Conservation (phyloP, 257 asterid genomes). For the Petrea volubilis region DNA sequence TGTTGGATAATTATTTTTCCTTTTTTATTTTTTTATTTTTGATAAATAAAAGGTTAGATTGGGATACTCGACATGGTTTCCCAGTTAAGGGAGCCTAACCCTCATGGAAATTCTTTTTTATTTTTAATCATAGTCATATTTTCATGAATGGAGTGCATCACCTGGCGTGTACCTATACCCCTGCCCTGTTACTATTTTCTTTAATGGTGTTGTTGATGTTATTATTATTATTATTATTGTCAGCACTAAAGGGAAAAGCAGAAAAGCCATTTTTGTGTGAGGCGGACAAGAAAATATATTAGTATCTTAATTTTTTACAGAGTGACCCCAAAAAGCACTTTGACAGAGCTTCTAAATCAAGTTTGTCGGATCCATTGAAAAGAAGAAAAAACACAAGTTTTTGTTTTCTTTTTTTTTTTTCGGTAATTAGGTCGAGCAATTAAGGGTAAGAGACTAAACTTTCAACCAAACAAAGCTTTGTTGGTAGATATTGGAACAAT, state of each 20-base stretch:
- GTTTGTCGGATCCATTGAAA: slow-evolving; percentile 15
- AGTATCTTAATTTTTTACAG: neutral
- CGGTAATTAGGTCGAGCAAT: slow-evolving; percentile 6
- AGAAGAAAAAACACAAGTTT: neutral
- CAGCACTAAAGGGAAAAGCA: neutral
- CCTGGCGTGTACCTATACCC: too few species aligned
- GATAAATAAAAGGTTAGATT: too few species aligned
- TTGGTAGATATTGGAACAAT: neutral
- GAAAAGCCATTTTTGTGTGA: neutral
- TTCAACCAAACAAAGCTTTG: slow-evolving; percentile 1
- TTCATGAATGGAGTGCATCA: too few species aligned
- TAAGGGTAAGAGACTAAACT: slow-evolving; percentile 21
- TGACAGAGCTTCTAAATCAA: slow-evolving; percentile 19
- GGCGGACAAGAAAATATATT: slow-evolving; percentile 2
- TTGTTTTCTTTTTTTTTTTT: neutral
- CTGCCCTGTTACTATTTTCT: too few species aligned
- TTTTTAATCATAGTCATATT: too few species aligned
- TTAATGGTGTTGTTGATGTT: neutral
- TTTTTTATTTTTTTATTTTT: neutral
- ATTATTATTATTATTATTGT: neutral
- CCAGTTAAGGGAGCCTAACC: too few species aligned
- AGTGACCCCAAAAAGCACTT: slow-evolving; percentile 9
- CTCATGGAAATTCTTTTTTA: too few species aligned
- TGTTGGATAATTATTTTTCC: too few species aligned
- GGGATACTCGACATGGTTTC: too few species aligned